Evolutionary conservation across 345 rosid species (phyloP).

Genomic region (Aegle marmelos): DNA sequence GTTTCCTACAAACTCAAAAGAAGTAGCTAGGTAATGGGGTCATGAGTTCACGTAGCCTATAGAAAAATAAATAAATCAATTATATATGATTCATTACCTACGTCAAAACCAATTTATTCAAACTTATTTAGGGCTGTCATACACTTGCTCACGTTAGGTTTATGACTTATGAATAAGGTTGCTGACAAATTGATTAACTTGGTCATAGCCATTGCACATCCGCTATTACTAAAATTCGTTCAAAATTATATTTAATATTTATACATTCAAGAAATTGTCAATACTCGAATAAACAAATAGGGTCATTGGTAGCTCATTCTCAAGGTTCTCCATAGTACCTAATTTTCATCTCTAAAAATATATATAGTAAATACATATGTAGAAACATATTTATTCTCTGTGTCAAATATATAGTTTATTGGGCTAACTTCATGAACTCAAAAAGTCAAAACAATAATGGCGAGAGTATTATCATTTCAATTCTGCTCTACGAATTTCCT

Average conservation of each 20-base stretch:
- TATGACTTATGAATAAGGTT: neutral
- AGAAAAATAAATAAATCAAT: neutral
- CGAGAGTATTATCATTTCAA: neutral
- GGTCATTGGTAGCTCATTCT: too few relatives aligned
- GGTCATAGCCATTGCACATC: too few relatives aligned
- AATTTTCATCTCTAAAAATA: too few relatives aligned
- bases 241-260: too few relatives aligned
- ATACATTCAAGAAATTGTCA: too few relatives aligned
- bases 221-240: too few relatives aligned
- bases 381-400: too few relatives aligned
- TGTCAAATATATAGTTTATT: neutral
- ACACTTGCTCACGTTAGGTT: conserved; percentile 10
- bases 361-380: too few relatives aligned
- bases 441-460: neutral
- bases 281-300: too few relatives aligned
- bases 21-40: neutral
- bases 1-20: neutral
- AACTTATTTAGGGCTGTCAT: neutral
- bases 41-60: neutral
- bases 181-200: too few relatives aligned
- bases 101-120: neutral
- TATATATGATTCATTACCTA: neutral
- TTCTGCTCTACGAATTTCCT: neutral
- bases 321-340: too few relatives aligned
- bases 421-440: neutral